Base-by-base conservation (phyloP, 2,329 filamentous ascomycete genomes). In the Triangularia setosa region DNA sequence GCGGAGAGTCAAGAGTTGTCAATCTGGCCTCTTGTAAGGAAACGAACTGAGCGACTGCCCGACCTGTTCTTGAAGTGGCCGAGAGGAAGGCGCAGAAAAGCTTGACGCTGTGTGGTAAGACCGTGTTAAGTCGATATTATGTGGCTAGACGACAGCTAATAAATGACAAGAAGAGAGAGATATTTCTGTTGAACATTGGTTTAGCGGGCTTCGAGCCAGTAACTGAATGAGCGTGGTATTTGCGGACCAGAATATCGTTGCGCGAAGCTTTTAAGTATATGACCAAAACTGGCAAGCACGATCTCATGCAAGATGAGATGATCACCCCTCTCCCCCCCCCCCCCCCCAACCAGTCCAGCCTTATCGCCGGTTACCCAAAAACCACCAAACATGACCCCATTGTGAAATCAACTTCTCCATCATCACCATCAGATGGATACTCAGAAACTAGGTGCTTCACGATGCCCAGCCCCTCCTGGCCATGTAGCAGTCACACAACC, bases 1-100 rank as follows among this genome's bases (percentile, higher is more conserved):
- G 72, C 2, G 88, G 86, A 18, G 89, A 90, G 25, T 75, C 76
- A 63, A 90, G 81, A 54, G 84, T 83, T 53, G 83, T 87, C 57
- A 85, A 72, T 64, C 83, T 83, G 62, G 66, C 66, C 12, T 53
- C 53, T n/a, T 23, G 27, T 24, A 16, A 30, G 1, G 65, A 24
- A 0, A 64, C 60, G 33, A 67, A 65, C 16, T 67, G 65, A 25
- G 63, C 63, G 12, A 55, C 30, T 3, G 40, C 40, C 27, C 27
- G 8, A 28, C 8, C 16, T 40, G 35, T n/a, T n/a, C 12, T n/a
- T n/a, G 4, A 14, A 40, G 35, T 8, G 16, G 14, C 35, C n/a
- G 16, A 40, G 6, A 40, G n/a, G 14, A 18, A 9, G 16, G n/a
- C 12, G 40, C 7, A 48, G 21, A 48, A 8, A n/a, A 48, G n/a